Evolutionary conservation across 331 rosid genomes (phyloP).

Genomic region (Cydonia oblonga): DNA sequence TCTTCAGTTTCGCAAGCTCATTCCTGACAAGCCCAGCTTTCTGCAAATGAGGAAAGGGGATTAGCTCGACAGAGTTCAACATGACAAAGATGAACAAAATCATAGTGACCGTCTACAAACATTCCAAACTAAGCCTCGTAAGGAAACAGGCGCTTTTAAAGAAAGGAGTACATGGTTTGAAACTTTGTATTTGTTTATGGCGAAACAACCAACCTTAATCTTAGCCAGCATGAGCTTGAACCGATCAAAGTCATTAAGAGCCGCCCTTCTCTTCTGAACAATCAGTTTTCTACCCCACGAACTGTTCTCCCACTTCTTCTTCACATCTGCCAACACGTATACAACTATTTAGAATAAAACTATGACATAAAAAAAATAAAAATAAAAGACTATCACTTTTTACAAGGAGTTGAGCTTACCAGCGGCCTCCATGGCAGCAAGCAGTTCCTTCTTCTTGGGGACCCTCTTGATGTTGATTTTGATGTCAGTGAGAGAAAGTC

Average conservation of each 20-base stretch:
- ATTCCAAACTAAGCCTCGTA: background rate
- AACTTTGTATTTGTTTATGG: background rate
- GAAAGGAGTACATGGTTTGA: background rate
- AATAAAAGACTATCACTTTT: background rate
- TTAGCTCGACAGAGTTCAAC: background rate
- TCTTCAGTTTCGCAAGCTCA: conserved; percentile 55
- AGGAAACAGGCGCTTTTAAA: background rate
- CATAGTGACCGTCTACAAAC: background rate
- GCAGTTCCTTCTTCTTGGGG: conserved; percentile 79
- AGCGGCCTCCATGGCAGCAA: conserved; percentile 83
- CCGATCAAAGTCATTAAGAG: conserved; percentile 74
- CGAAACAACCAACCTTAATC: conserved; percentile 53
- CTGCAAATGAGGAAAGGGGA: conserved; percentile 25
- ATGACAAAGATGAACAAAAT: background rate
- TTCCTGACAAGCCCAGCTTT: conserved; percentile 51
- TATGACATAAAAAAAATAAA: background rate
- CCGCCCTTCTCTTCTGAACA: conserved; percentile 65
- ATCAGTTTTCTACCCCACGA: conserved; percentile 88
- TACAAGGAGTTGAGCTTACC: conserved; percentile 23
- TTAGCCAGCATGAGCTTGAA: conserved; percentile 83
- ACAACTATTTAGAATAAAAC: background rate
- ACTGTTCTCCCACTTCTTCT: conserved; percentile 92
- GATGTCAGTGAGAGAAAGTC: conserved; percentile 81
- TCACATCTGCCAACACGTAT: conserved; percentile 40
- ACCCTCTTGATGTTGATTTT: conserved; percentile 80